phyloP scores from a whole-genome alignment of 1,284 basidiomycete genomes.

The Tylopilus orsonianus region DNA sequence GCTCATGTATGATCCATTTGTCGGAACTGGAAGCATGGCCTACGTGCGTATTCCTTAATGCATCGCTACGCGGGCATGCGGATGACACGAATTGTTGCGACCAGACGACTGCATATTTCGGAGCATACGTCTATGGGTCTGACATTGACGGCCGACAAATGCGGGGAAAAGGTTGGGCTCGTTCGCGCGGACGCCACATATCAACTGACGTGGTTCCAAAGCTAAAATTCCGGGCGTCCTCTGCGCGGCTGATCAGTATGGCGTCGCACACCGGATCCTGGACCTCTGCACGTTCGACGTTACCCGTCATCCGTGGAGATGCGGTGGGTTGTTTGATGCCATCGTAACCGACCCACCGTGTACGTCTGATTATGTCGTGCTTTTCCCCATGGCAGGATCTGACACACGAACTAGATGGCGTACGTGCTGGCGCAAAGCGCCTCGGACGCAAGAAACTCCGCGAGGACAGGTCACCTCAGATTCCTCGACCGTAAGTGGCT shows the following conservation, averaged over 20 bases:
- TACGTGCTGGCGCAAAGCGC: constrained; percentile 94
- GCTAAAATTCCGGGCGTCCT: constrained; percentile 69
- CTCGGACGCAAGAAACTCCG: constrained; percentile 72
- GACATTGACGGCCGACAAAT: constrained; percentile 98
- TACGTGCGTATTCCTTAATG: constrained; percentile 51
- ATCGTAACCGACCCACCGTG: constrained; percentile 95
- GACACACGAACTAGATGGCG: constrained; percentile 65
- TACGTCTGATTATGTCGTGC: constrained; percentile 39
- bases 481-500: constrained; percentile 42
- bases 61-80: constrained; percentile 20
- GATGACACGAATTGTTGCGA: not conserved
- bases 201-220: constrained; percentile 16
- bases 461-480: constrained; percentile 40
- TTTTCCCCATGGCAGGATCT: not conserved
- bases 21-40: constrained; percentile 95
- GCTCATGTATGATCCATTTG: constrained; percentile 94
- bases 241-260: constrained; percentile 85
- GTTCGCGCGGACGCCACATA: not conserved
- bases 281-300: constrained; percentile 91
- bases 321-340: constrained; percentile 89
- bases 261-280: constrained; percentile 70
- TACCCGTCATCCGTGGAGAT: constrained; percentile 86
- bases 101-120: constrained; percentile 84
- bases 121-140: constrained; percentile 85
- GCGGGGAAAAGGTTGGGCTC: constrained; percentile 75